Evolutionary conservation across 768 basidiomycete genomes (phyloP), one percentile per base, ranked within the genome.

Genomic region (Calvatia gigantea): DNA sequence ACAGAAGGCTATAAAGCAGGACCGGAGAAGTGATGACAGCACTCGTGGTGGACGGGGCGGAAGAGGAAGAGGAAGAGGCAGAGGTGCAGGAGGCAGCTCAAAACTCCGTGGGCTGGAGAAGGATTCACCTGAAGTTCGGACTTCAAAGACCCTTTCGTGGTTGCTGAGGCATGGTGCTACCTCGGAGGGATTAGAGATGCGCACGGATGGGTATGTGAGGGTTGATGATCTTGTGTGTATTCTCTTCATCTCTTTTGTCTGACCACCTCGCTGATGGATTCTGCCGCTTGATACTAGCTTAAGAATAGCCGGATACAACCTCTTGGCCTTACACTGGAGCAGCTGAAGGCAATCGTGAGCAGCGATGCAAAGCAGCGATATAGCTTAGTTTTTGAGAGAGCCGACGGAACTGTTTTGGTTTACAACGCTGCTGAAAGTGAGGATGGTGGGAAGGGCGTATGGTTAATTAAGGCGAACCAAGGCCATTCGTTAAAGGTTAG

Each of bases 391-490:
- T 67, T 74, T 32, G 88, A 91, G 60, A 46, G 64, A n/a, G 67
- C 60, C 8, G 63, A 65, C 12, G 55, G 52, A 12, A 63, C 60
- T 14, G 45, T 54, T 11, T 42, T 49, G 1, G 44, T 32, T 46
- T 29, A 35, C 11, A 48, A 60, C 35, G 57, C 44, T 52, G 63
- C 68, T 29, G 47, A 65, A 23, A 63, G 62, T 23, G 21, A 56
- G 29, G 51, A 11, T 19, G 27, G 48, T 51, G 29, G 62, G 3
- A 72, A 65, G 8, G 72, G 77, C 7, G 66, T 76, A n/a, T 90
- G 90, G 89, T 91, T 87, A 86, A 92, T 95, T 61, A 79, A 87
- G 32, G 94, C 94, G 6, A 93, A 91, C 62, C 94, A 95, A 69
- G 94, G 94, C 0, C 94, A 95, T 71, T 89, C 91, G 0, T 74